A percentile compares a stretch with the other conserved stretches of the same genome.
These are phyloP conservation scores for Amaranthus cruentus DNA, from an alignment of 148 eudicot genomes.

Conservation along the genomic window DNA sequence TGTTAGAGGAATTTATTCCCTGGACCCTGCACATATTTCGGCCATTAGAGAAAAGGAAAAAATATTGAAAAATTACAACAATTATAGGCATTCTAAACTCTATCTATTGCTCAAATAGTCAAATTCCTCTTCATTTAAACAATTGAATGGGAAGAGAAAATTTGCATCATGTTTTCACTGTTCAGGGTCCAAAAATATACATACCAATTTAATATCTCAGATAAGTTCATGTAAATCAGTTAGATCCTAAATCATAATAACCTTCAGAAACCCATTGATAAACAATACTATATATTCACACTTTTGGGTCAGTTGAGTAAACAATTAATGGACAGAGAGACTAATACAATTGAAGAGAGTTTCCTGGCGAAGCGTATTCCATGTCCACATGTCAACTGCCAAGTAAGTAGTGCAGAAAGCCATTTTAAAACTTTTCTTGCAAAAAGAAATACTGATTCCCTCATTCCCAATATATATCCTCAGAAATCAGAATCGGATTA, in stretches of 20 bases:
- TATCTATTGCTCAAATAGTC: not conserved
- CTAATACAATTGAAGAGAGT: conserved; percentile 5
- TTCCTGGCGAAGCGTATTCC: conserved; percentile 43
- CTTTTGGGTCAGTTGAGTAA: not conserved
- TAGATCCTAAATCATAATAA: not conserved
- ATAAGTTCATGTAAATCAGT: not conserved
- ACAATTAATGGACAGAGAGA: not conserved
- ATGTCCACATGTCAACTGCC: conserved; percentile 42
- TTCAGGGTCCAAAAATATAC: not conserved
- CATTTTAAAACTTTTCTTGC: conserved; percentile 32
- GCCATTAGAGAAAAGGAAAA: not conserved
- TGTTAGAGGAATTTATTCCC: not conserved
- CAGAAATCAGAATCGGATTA: conserved; percentile 49
- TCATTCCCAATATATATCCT: conserved; percentile 42
- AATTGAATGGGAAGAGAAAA: not conserved
- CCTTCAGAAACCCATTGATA: not conserved
- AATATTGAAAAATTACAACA: not conserved
- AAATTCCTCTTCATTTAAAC: not conserved
- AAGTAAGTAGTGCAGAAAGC: conserved; percentile 44
- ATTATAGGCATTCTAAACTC: not conserved
- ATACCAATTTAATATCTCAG: not conserved
- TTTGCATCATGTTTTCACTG: not conserved
- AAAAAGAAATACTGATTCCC: conserved; percentile 43
- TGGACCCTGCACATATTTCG: not conserved
- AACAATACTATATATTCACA: not conserved